Conservation (phyloP, 345 rosid species). For the Abelmoschus esculentus region DNA sequence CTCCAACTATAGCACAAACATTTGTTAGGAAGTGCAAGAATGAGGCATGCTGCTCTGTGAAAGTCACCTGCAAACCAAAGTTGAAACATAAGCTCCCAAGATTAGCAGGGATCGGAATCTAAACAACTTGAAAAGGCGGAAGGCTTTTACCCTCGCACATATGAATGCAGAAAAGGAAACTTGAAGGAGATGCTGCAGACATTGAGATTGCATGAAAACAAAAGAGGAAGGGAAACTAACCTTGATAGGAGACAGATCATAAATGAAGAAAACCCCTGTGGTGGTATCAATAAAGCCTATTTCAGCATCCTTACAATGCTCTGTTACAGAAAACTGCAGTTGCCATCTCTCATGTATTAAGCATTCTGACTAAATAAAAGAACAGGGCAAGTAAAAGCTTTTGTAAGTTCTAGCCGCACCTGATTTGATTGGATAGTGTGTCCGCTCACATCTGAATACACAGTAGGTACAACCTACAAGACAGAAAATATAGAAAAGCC, state of each 20-base stretch:
- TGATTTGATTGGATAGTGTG: constrained; percentile 84
- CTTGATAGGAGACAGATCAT: constrained; percentile 99
- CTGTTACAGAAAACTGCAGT: constrained; percentile 85
- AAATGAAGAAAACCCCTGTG: constrained; percentile 92
- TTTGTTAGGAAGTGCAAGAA: constrained; percentile 91
- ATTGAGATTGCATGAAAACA: neutral
- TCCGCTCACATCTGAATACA: constrained; percentile 70
- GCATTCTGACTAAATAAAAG: constrained; percentile 11
- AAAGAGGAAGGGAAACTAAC: constrained; percentile 24
- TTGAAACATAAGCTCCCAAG: neutral
- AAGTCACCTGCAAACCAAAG: constrained; percentile 59
- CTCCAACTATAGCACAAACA: constrained; percentile 95
- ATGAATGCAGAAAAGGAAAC: neutral
- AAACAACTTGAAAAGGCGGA: neutral
- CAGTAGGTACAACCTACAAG: constrained; percentile 84
- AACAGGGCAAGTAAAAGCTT: neutral
- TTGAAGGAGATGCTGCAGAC: no score
- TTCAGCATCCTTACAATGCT: constrained; percentile 65
- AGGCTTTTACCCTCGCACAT: neutral
- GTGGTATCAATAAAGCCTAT: constrained; percentile 58
- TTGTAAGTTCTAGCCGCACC: constrained; percentile 26
- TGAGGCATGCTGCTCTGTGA: constrained; percentile 66
- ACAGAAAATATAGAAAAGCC: neutral
- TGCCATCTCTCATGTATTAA: constrained; percentile 7
- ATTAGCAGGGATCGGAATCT: neutral